Evolutionary conservation across 139 green algal genomes (phyloP), one percentile per base, ranked within the genome.

Genomic region (Chlamydomonas applanata): DNA sequence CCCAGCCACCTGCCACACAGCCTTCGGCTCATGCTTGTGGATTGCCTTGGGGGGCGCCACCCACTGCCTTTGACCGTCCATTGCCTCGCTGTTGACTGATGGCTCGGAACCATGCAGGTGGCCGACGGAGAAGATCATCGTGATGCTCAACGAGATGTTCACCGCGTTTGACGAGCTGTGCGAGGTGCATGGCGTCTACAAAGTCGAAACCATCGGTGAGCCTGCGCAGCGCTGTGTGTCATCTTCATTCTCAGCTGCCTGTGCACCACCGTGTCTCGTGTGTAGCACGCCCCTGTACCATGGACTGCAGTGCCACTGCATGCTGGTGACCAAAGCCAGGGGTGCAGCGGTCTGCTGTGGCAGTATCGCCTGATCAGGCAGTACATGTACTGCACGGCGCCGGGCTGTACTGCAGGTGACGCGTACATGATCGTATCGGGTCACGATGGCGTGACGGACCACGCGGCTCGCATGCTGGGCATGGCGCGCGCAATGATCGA

Each of bases 101-200:
- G n/a, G n/a, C n/a, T n/a, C n/a, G n/a, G n/a, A n/a, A n/a, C n/a
- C n/a, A n/a, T n/a, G 11, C 59, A 66, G 59, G 40, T 73, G 79
- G 67, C 64, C 69, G 49, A 82, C 84, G 0, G 67, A 75, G 44
- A 25, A 76, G 32, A 79, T 89, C 71, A 81, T 89, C 64, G 22
- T 75, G 44, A 86, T 85, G 71, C 80, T 89, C 16, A 84, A 89
- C 71, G 66, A 75, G 35, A 73, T 89, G 72, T 89, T 86, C 69
- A 79, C 71, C 5, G 73, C 56, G 2, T 86, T 89, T 45, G 83
- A 89, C 75, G 13, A 27, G 4, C 72, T 89, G 25, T 76, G 74
- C 34, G 83, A 86, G 2, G 20, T 32, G 44, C 27, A 45, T 5
- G 77, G 77, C 40, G 80, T 82, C 29, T 83, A 87, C 77, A 89